Conservation (phyloP, 257 asterid species). For the Solanum raphanifolium region DNA sequence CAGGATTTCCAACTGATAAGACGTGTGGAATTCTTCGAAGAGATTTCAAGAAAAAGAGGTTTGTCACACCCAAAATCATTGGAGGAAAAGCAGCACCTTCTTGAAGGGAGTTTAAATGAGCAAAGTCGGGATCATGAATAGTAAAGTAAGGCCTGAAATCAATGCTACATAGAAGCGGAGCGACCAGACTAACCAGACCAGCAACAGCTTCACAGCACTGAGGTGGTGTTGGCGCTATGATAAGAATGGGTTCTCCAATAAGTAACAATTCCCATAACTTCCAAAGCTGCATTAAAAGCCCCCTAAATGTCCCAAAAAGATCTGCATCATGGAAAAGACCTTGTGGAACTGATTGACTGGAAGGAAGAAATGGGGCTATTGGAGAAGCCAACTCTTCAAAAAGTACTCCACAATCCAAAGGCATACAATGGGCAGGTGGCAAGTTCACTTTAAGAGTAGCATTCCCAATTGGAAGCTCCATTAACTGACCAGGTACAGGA, state of each 20-base stretch:
- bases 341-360: slow-evolving; percentile 73
- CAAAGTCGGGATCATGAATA: slow-evolving; percentile 87
- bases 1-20: slow-evolving; percentile 86
- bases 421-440: slow-evolving; percentile 93
- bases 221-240: slow-evolving; percentile 92
- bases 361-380: slow-evolving; percentile 87
- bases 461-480: slow-evolving; percentile 92
- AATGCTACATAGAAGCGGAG: slow-evolving; percentile 82
- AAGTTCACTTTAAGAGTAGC: slow-evolving; percentile 75
- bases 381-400: slow-evolving; percentile 89
- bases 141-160: slow-evolving; percentile 97
- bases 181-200: slow-evolving; percentile 81
- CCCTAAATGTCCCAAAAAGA: slow-evolving; percentile 82
- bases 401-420: slow-evolving; percentile 60
- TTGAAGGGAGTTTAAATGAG: slow-evolving; percentile 61
- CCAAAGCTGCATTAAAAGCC: slow-evolving; percentile 93
- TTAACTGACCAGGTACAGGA: slow-evolving; percentile 73
- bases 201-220: slow-evolving; percentile 96
- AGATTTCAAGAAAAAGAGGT: slow-evolving; percentile 85
- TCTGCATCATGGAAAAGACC: slow-evolving; percentile 97
- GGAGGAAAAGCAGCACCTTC: slow-evolving; percentile 77
- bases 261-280: slow-evolving; percentile 88
- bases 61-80: slow-evolving; percentile 83
- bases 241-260: slow-evolving; percentile 85
- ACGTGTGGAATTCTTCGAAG: slow-evolving; percentile 84